Percentiles rank a stretch among this genome's conserved stretches.
These are phyloP conservation scores for Apiotrichum mycotoxinovorans DNA, from an alignment of 1,284 basidiomycete species.

Conservation along the genomic window DNA sequence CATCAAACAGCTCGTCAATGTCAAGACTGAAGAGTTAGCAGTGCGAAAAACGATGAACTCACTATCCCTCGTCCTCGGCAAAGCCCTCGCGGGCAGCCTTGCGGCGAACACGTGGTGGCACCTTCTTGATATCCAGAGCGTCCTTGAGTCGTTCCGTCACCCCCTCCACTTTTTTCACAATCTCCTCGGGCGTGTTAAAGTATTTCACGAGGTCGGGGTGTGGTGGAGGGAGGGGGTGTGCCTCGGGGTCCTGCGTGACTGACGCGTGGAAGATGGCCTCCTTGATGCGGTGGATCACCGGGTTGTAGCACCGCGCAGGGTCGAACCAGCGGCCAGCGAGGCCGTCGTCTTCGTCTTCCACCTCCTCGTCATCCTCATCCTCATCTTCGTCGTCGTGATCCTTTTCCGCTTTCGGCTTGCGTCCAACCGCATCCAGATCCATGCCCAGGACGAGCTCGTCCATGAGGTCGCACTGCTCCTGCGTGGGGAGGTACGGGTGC, in stretches of 20 bases:
- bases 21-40: slow-evolving; percentile 35
- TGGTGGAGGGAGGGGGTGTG: slow-evolving; percentile 72
- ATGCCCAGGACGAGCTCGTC: slow-evolving; percentile 77
- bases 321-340: slow-evolving; percentile 65
- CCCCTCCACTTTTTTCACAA: slow-evolving; percentile 60
- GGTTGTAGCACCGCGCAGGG: slow-evolving; percentile 73
- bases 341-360: slow-evolving; percentile 8
- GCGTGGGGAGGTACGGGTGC: slow-evolving; percentile 79
- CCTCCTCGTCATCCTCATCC: slow-evolving; percentile 20
- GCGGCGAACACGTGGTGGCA: slow-evolving; percentile 39
- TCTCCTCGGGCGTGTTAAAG: slow-evolving; percentile 68
- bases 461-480: slow-evolving; percentile 75
- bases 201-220: slow-evolving; percentile 80
- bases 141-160: slow-evolving; percentile 62
- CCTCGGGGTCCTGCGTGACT: slow-evolving; percentile 66
- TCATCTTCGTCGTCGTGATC: slow-evolving; percentile 54
- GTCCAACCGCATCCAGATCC: slow-evolving; percentile 71
- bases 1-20: slow-evolving; percentile 45
- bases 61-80: slow-evolving; percentile 43
- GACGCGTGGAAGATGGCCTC: slow-evolving; percentile 88
- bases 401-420: neutral
- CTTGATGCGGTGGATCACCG: slow-evolving; percentile 82
- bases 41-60: slow-evolving; percentile 9
- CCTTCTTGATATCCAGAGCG: slow-evolving; percentile 64
- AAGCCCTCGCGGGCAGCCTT: slow-evolving; percentile 51